Evolutionary conservation across 2,329 filamentous ascomycete species (phyloP), one percentile per base, ranked within the genome.

Genomic region (Fusarium sp.): DNA sequence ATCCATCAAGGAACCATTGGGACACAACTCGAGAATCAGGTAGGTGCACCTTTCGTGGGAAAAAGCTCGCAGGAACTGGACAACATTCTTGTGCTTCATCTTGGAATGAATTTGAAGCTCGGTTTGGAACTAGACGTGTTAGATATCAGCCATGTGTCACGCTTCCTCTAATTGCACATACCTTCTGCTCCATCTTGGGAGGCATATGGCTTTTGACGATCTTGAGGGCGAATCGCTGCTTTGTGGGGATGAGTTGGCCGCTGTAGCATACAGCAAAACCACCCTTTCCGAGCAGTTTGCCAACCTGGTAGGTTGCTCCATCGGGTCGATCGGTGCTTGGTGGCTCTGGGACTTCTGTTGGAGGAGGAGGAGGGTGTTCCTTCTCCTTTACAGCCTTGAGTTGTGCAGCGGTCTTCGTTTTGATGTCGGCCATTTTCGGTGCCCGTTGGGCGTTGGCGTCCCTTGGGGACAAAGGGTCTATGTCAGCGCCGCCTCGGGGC

Each of bases 71-170:
- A 97, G 90, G 80, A 99, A 99, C 75, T 95, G 92, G 69, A 99
- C 96, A 72, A 99, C 95, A 79, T 98, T 97, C 56, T 92, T 92
- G 78, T 99, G 96, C 62, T 91, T 90, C 90, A 99, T 95, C 79
- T 98, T 99, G 45, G 96, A 98, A 82, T 99, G 96, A 66, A 99
- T 98, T 81, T 98, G 95, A 9, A 99, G 88, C 81, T 99, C 96
- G 24, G 89, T 89, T 89, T 91, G 89, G 75, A 91, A 91, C 88
- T 90, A 49, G 20, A 44, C 2, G 16, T 20, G 71, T 79, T 55
- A 78, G 70, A 47, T 30, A 20, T 42, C 15, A 30, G 27, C 24
- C 14, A 20, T 34, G 14, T n/a, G n/a, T 27, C 3, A 5, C 20
- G 22, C 45, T 11, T 30, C 16, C 24, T 29, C 6, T 9, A 22